A percentile compares a stretch with the other conserved stretches of the same genome.
Evolutionary conservation across 2,329 filamentous ascomycete species (phyloP).

Genomic region (Sclerotinia subarctica): DNA sequence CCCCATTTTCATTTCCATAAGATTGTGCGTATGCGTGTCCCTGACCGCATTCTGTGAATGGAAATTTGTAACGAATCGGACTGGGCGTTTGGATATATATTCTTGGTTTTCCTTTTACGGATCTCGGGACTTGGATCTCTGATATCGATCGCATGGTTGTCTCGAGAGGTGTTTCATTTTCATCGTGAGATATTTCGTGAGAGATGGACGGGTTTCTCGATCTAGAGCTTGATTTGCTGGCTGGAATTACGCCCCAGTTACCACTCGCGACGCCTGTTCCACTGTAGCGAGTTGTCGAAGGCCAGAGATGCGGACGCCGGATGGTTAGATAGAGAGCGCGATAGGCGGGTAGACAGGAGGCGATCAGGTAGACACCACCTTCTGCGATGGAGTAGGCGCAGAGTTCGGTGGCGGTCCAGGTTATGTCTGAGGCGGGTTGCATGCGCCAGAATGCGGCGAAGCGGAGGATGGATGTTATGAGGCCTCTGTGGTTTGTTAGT

Average conservation of each 20-base stretch:
- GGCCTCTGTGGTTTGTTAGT: constrained; percentile 7
- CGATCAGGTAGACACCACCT: constrained; percentile 17
- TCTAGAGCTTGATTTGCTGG: neutral
- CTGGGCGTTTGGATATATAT: neutral
- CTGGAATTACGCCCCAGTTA: neutral
- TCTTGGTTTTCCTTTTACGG: neutral
- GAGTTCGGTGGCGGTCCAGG: constrained; percentile 11
- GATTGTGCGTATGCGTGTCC: neutral
- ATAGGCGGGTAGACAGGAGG: constrained; percentile 12
- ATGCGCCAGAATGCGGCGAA: constrained; percentile 13
- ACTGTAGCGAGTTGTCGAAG: neutral
- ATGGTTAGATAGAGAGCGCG: constrained; percentile 1
- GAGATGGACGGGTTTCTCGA: no score
- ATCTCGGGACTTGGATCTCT: neutral
- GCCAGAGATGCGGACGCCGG: neutral
- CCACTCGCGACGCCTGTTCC: neutral
- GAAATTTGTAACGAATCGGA: neutral
- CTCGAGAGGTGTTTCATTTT: no score
- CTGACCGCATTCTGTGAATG: neutral
- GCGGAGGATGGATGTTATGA: constrained; percentile 14
- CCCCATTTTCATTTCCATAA: neutral
- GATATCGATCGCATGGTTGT: no score
- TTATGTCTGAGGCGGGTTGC: neutral
- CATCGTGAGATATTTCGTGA: no score
- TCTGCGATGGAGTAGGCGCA: neutral